These are phyloP conservation scores for Linaria vulgaris DNA, from an alignment of 257 asterid species.

Conservation along the genomic window DNA sequence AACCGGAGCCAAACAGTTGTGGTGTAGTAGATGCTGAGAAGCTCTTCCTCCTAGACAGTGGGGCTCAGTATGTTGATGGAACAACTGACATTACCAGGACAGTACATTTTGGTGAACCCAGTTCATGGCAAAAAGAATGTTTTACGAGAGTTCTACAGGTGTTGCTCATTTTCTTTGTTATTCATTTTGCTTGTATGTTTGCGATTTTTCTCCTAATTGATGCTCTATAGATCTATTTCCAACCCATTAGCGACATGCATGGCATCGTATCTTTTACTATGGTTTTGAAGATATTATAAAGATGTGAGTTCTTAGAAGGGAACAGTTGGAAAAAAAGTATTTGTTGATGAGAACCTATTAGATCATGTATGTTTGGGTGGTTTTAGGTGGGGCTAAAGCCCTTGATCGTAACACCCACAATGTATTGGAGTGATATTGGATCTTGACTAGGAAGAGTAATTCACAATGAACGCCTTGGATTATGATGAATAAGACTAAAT, in stretches of 20 bases:
- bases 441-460: too few relatives aligned
- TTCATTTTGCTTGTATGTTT: constrained; percentile 1
- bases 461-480: too few relatives aligned
- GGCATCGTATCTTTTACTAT: neutral
- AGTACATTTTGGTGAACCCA: constrained; percentile 89
- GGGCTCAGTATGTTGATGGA: constrained; percentile 95
- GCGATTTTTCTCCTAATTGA: neutral
- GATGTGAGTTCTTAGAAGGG: neutral
- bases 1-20: constrained; percentile 74
- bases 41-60: constrained; percentile 92
- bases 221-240: neutral
- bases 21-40: constrained; percentile 68
- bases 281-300: neutral
- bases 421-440: too few relatives aligned
- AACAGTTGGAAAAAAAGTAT: neutral
- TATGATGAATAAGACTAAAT: too few relatives aligned
- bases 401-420: too few relatives aligned
- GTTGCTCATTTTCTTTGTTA: constrained; percentile 23
- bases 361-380: too few relatives aligned
- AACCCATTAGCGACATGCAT: neutral
- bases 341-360: too few relatives aligned
- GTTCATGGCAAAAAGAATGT: constrained; percentile 84
- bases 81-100: constrained; percentile 95
- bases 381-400: too few relatives aligned
- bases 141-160: constrained; percentile 97